phyloP scores from a whole-genome alignment of 495 filamentous ascomycete genomes.

The Penicillium dipodomyicola region DNA sequence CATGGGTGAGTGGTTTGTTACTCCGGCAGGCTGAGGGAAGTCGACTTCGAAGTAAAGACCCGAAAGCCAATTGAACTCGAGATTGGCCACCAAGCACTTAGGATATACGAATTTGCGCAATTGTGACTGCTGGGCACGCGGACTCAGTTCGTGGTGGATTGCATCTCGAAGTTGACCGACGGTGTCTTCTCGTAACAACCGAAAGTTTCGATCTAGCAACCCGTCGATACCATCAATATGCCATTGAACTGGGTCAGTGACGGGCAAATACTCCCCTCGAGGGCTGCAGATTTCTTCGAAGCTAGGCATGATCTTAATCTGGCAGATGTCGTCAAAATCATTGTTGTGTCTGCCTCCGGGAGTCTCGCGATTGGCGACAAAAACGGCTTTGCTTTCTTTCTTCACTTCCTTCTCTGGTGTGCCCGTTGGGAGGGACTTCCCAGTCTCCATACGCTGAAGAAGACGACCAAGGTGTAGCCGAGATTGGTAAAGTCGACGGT shows the following conservation, averaged over 20 bases:
- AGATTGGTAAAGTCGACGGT: background rate
- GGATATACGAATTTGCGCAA: constrained; percentile 40
- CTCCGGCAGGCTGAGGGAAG: constrained; percentile 54
- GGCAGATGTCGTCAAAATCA: constrained; percentile 56
- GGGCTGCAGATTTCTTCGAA: constrained; percentile 54
- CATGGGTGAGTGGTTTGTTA: constrained; percentile 25
- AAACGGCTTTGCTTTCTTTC: background rate
- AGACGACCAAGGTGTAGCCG: constrained; percentile 4
- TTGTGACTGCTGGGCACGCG: constrained; percentile 5
- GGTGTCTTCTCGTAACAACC: constrained; percentile 40
- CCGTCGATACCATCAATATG: constrained; percentile 59
- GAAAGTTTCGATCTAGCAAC: constrained; percentile 67
- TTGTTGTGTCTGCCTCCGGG: constrained; percentile 57
- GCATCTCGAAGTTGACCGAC: constrained; percentile 40
- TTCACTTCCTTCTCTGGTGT: background rate
- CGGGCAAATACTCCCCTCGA: constrained; percentile 59
- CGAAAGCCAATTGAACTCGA: constrained; percentile 44
- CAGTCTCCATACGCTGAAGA: constrained; percentile 14
- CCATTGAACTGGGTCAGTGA: constrained; percentile 47
- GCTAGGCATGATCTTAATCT: constrained; percentile 65
- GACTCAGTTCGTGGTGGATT: constrained; percentile 19
- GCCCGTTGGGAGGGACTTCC: background rate
- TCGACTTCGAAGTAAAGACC: constrained; percentile 55
- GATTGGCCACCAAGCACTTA: constrained; percentile 30
- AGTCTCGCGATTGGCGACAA: constrained; percentile 7